Evolutionary conservation across 1,139 yeast species (phyloP).

Genomic region (Debaryomyces fabryi): DNA sequence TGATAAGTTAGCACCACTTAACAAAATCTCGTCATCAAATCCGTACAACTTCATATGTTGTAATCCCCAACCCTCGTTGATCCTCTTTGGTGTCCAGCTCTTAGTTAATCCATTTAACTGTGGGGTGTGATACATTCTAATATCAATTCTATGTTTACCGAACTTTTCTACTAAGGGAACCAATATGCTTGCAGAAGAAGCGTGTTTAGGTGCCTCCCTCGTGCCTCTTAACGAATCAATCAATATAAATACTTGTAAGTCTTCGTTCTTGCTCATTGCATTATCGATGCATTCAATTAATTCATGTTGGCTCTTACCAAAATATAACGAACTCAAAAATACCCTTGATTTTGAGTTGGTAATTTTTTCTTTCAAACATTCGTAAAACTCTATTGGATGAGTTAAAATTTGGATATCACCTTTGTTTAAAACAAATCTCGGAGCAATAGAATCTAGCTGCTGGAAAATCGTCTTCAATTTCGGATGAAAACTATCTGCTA

Average conservation of each 20-base stretch:
- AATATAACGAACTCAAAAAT: constrained; percentile 81
- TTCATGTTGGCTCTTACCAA: constrained; percentile 83
- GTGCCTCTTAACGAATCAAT: constrained; percentile 93
- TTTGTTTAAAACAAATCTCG: constrained; percentile 63
- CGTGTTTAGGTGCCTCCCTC: constrained; percentile 76
- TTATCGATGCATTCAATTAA: constrained; percentile 59
- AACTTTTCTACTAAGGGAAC: constrained; percentile 66
- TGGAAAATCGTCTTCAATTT: constrained; percentile 50
- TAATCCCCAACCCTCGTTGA: constrained; percentile 90
- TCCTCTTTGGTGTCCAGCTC: constrained; percentile 70
- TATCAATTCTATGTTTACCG: constrained; percentile 71
- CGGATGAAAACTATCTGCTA: constrained; percentile 45
- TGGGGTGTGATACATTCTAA: constrained; percentile 90
- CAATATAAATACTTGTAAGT: constrained; percentile 69
- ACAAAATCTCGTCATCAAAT: constrained; percentile 83
- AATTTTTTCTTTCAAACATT: constrained; percentile 59
- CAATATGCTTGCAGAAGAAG: constrained; percentile 75
- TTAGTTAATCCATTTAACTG: constrained; percentile 70
- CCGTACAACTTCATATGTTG: constrained; percentile 99
- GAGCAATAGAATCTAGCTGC: constrained; percentile 68
- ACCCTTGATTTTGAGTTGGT: constrained; percentile 57
- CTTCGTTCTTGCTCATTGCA: constrained; percentile 61
- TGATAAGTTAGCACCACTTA: constrained; percentile 91
- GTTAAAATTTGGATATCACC: constrained; percentile 65
- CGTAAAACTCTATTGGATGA: constrained; percentile 72